Evolutionary conservation across 148 eudicot species (phyloP), one percentile per base, ranked within the genome.

Genomic region (Cornus controversa): DNA sequence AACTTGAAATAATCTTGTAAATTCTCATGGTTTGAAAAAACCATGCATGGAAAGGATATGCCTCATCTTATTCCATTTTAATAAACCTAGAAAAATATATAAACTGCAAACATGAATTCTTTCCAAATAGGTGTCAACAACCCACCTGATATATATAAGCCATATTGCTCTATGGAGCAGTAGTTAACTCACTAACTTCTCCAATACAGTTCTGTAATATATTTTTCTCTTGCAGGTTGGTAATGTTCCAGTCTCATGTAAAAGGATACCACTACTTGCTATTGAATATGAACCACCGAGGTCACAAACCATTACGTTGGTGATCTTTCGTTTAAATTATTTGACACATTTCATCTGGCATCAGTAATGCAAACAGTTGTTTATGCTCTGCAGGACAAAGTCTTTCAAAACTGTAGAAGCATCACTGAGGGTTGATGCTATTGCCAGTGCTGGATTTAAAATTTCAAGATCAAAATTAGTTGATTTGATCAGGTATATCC

Each of bases 371-470:
- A 2, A 5, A 54, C 57, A 26, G n/a, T 6, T 40, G 8, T 84
- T 74, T 60, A 72, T 31, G 29, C 29, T 73, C 36, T 77, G 54
- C 85, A 93, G 99, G 82, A 91, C 92, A 10, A 93, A 91, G 84
- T 70, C 84, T n/a, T 84, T 90, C 68, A 93, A 86, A 83, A 79
- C 98, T 64, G 87, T 95, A 72, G 99, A 95, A 82, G 86, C 96
- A 69, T 95, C 99, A 75, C 54, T 88, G 77, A 90, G 98, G 82
- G 81, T 95, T 36, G 99, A 95, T 86, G 88, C 99, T 31, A 28
- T 95, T 71, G 98, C 98, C 64, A 93, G 99, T 89, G 98, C 99
- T 31, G 99, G 99, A 63, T 95, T 86, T 79, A 95, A 91, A 87
- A 86, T 90, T 73, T 95, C 99, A 53, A 86, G 99, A 70, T 90